A percentile compares a stretch with the other conserved stretches of the same genome.
These are phyloP conservation scores for Phytophthora tentaculata DNA, from an alignment of 352 stramenopile species.

Conservation along the genomic window DNA sequence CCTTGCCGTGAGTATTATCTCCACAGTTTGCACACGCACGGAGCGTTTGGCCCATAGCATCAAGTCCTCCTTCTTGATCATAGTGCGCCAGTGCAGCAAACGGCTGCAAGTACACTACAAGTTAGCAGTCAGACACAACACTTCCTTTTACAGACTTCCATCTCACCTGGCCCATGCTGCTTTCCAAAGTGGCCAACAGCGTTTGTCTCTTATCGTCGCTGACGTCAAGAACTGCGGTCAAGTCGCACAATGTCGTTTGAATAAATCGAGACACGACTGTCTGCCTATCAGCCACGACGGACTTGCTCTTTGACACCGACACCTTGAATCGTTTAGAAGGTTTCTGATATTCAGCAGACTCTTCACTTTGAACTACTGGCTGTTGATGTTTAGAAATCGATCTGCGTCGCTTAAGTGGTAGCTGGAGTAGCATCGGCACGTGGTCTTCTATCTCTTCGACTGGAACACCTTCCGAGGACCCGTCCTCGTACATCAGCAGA, in stretches of 20 bases:
- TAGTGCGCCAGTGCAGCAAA: slow-evolving; percentile 17
- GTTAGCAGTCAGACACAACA: slow-evolving; percentile 1
- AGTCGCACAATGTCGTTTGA: slow-evolving; percentile 6
- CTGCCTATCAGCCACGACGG: background rate
- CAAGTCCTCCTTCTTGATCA: slow-evolving; percentile 16
- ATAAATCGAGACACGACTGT: slow-evolving; percentile 9
- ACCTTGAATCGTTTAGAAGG: slow-evolving; percentile 6
- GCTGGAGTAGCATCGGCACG: slow-evolving; percentile 14
- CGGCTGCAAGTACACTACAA: slow-evolving; percentile 16
- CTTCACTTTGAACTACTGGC: background rate
- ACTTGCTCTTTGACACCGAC: background rate
- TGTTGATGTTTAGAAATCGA: background rate
- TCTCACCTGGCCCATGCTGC: slow-evolving; percentile 16
- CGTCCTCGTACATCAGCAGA: slow-evolving; percentile 22
- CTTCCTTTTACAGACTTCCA: background rate
- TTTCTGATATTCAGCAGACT: background rate
- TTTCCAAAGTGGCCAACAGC: slow-evolving; percentile 8
- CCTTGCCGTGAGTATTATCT: background rate
- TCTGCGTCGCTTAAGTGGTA: background rate
- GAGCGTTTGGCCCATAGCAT: slow-evolving; percentile 7
- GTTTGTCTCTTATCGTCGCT: background rate
- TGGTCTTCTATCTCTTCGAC: slow-evolving; percentile 23
- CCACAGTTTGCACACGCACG: background rate
- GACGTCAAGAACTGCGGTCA: slow-evolving; percentile 10
- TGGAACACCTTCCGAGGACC: slow-evolving; percentile 17